Base-by-base conservation (phyloP, 106 monocot species). In the Triglochin maritima region DNA sequence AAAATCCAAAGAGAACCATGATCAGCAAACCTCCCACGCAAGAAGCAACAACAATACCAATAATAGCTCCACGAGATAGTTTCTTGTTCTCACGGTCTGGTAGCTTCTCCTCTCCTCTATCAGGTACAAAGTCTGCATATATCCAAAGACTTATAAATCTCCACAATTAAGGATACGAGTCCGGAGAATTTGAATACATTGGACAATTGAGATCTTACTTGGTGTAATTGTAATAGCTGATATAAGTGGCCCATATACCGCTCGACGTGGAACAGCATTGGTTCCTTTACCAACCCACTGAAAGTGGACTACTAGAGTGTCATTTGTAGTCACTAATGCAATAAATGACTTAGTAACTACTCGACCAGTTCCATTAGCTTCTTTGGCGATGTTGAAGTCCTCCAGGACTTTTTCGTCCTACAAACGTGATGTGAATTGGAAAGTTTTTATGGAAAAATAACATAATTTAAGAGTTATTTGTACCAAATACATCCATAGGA, bases 181-280 rank as follows among this genome's bases (percentile, higher is more conserved):
- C 45, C 10, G 9, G 2, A 62, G 9, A 11, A 49, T 7, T 48
- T 9, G 43, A 13, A 45, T 47, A 13, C 10, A 47, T 47, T 47
- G 49, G 7, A 47, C n/a, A 64, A 6, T 12, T 6, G 47, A 13
- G 8, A 16, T 44, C 52, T 46, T 55, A 75, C 75, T 62, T 61
- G 68, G 75, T 60, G 59, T 75, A 17, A 69, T 53, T 60, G 68
- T 50, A 54, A 75, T 75, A 5, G 75, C 75, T 17, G 75, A 75
- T 75, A 75, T 54, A 75, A 75, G 75, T 14, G 75, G 68, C 6
- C 75, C 75, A 68, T 75, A 75, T 49, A 57, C 47, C 10, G 68
- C 75, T 62, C 17, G 60, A 5, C 8, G 5, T 50, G 75, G 75
- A 17, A 75, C 54, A 6, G 69, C 9, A 14, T 69, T 76, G 16